Evolutionary conservation across 2,329 filamentous ascomycete genomes (phyloP), one percentile per base, ranked within the genome.

Genomic region (Capronia epimyces): DNA sequence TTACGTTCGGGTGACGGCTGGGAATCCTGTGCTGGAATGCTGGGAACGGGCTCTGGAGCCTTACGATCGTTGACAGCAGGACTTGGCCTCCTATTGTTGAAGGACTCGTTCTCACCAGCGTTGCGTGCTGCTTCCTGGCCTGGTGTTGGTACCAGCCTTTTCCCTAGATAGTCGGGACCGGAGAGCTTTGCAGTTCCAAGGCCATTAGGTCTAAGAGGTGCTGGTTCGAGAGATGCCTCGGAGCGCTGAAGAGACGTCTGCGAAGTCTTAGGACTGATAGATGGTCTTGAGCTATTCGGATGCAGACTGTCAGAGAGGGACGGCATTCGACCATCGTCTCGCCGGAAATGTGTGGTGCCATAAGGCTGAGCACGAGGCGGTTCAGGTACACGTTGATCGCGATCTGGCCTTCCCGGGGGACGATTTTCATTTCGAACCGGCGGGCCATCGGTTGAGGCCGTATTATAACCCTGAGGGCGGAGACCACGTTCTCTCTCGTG

Each of bases 251-350:
- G 46, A 12, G 57, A 60, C 29, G 50, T 32, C 41, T 54, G 50
- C 7, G 57, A 58, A 7, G 50, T 39, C 37, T 58, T 51, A 1
- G 55, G 51, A 34, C 53, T 58, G 29, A 54, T 34, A 20, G 56
- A 55, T 3, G 51, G 56, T 27, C 56, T 53, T 9, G 47, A 31
- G 22, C 46, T 51, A 16, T 46, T 29, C 6, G 53, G 41, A 31
- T 55, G 52, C 25, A 57, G 21, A 32, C 43, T 50, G 21, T 49
- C 47, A 9, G 55, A 31, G 9, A 54, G 24, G 3, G 55, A 57
- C 20, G 55, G 48, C 16, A 39, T 45, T 15, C 55, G 50, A 12
- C 36, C 51, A 21, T 57, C 50, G 8, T 53, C 48, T 36, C 47
- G 51, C 25, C 36, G 27, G 10, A 53, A 37, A 27, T 43, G 50